These are phyloP conservation scores for Acanthamoeba divionensis DNA, from an alignment of 208 protist species.

Conservation along the genomic window DNA sequence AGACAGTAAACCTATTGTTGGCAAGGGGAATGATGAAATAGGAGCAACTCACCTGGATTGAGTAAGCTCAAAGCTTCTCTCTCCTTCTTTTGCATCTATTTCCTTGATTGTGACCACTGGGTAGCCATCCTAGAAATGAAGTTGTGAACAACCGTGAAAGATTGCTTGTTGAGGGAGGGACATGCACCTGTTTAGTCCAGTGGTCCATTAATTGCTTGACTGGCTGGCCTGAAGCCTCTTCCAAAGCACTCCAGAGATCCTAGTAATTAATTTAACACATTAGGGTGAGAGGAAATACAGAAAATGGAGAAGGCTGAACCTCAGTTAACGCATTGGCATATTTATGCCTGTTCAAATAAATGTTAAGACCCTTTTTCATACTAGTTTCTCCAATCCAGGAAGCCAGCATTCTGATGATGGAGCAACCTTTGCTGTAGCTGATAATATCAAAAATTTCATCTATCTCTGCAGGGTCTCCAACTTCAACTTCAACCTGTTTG, in stretches of 20 bases:
- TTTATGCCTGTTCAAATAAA: slow-evolving; percentile 90
- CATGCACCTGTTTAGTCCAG: slow-evolving; percentile 91
- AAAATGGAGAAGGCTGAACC: slow-evolving; percentile 86
- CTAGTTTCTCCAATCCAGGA: slow-evolving; percentile 81
- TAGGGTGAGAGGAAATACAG: neutral
- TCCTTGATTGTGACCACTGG: slow-evolving; percentile 49
- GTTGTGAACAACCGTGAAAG: neutral
- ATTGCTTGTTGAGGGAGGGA: slow-evolving; percentile 69
- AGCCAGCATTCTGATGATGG: slow-evolving; percentile 58
- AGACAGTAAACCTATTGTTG: too few species aligned
- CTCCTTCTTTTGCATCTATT: neutral
- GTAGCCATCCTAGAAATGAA: slow-evolving; percentile 12
- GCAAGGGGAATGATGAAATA: neutral
- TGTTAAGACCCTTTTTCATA: slow-evolving; percentile 86
- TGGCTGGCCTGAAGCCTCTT: slow-evolving; percentile 81
- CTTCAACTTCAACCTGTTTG: slow-evolving; percentile 91
- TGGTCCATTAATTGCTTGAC: slow-evolving; percentile 87
- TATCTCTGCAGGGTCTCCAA: slow-evolving; percentile 83
- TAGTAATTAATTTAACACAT: neutral
- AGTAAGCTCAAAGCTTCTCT: neutral
- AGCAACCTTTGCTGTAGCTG: slow-evolving; percentile 68
- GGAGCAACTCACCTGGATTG: neutral
- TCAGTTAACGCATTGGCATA: slow-evolving; percentile 90
- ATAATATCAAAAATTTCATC: slow-evolving; percentile 63
- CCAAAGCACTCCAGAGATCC: slow-evolving; percentile 91